These are phyloP conservation scores for Neofusicoccum parvum DNA, from an alignment of 2,329 filamentous ascomycete genomes.

Conservation along the genomic window DNA sequence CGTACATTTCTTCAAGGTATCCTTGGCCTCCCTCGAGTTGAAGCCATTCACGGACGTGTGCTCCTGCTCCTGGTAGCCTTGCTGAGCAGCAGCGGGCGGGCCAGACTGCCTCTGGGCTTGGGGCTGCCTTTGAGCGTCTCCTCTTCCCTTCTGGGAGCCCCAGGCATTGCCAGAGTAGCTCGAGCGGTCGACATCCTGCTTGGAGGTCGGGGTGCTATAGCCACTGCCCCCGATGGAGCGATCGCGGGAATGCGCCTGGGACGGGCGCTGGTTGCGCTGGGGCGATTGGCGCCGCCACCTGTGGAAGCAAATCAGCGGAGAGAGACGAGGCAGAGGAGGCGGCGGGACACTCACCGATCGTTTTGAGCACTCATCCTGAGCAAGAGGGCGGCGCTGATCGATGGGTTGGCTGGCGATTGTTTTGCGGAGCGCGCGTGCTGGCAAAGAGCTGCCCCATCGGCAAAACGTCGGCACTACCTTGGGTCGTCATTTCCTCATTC, in stretches of 20 bases:
- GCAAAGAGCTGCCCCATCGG: background rate
- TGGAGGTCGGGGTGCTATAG: conserved; percentile 37
- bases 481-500: too few species aligned
- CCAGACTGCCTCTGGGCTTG: conserved; percentile 25
- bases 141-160: conserved; percentile 36
- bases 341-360: conserved; percentile 2
- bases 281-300: conserved; percentile 23
- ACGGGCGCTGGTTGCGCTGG: conserved; percentile 25
- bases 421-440: conserved; percentile 13
- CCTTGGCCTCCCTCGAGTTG: conserved; percentile 47
- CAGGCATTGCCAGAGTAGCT: conserved; percentile 38
- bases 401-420: conserved; percentile 18
- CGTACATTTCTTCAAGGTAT: conserved; percentile 45
- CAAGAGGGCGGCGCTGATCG: conserved; percentile 19
- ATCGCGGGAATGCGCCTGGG: conserved; percentile 25
- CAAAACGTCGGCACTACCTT: too few species aligned
- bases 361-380: conserved; percentile 19
- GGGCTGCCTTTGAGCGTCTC: conserved; percentile 25
- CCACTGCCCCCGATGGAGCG: conserved; percentile 29
- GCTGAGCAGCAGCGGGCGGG: conserved; percentile 20
- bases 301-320: background rate
- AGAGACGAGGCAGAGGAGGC: background rate
- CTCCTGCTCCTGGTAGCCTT: conserved; percentile 28
- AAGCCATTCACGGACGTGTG: conserved; percentile 44
- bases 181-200: conserved; percentile 35